Percentiles rank a stretch among this genome's conserved stretches.
Conservation (phyloP, 768 basidiomycete species). For the Boletus tylopilopsis region DNA sequence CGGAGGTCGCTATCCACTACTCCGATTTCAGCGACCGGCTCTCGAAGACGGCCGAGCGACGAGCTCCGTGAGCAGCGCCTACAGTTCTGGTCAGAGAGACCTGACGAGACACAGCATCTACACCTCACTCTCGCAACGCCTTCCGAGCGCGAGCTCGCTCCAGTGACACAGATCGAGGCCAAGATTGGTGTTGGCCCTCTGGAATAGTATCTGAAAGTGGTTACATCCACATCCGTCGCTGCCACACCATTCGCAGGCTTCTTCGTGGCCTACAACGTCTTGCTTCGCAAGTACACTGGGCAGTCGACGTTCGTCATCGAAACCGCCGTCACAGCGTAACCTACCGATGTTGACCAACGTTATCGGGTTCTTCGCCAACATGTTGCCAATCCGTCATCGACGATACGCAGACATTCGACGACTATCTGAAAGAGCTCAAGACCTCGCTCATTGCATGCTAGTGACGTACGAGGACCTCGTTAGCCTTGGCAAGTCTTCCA, state of each 20-base stretch:
- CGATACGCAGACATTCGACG: constrained; percentile 21
- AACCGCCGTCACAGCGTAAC: constrained; percentile 31
- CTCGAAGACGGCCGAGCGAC: constrained; percentile 23
- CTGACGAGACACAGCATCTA: constrained; percentile 14
- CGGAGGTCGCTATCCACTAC: constrained; percentile 19
- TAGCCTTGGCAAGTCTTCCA: constrained; percentile 22
- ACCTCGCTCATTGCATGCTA: constrained; percentile 16
- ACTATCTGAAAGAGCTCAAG: constrained; percentile 25
- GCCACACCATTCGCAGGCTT: constrained; percentile 29
- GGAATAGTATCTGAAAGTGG: constrained; percentile 18
- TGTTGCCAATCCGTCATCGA: constrained; percentile 26
- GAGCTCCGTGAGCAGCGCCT: constrained; percentile 25
- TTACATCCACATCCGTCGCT: constrained; percentile 11
- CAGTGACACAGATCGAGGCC: constrained; percentile 27
- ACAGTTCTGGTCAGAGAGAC: constrained; percentile 23
- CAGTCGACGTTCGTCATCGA: constrained; percentile 28
- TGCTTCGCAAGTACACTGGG: constrained; percentile 31
- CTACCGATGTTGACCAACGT: constrained; percentile 25
- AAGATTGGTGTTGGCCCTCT: constrained; percentile 17
- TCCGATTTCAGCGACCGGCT: constrained; percentile 25
- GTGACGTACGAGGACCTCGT: constrained; percentile 32
- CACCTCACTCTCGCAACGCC: constrained; percentile 25
- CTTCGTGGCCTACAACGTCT: constrained; percentile 31
- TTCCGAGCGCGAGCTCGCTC: constrained; percentile 24
- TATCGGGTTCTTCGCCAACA: constrained; percentile 31